Percentiles rank a stretch among this genome's conserved stretches.
phyloP scores from a whole-genome alignment of 768 basidiomycete species.

The Leccinum ochraceum region DNA sequence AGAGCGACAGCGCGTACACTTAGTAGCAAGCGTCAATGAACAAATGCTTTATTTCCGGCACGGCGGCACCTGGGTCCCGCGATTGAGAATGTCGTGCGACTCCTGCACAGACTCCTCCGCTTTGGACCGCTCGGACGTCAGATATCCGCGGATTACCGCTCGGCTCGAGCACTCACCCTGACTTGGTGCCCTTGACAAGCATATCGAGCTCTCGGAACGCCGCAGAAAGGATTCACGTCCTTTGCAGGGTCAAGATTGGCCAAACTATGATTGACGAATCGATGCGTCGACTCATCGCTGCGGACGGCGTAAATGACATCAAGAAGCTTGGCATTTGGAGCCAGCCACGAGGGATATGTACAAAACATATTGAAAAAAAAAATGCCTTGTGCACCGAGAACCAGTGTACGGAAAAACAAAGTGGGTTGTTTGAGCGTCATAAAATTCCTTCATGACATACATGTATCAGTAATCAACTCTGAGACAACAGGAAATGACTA shows the following conservation, averaged over 20 bases:
- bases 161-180: slow-evolving; percentile 53
- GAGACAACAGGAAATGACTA: slow-evolving; percentile 5
- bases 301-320: slow-evolving; percentile 92
- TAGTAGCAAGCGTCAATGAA: slow-evolving; percentile 5
- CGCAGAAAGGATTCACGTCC: slow-evolving; percentile 81
- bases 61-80: slow-evolving; percentile 17
- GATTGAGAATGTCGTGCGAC: slow-evolving; percentile 55
- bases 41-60: slow-evolving; percentile 30
- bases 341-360: slow-evolving; percentile 46
- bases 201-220: slow-evolving; percentile 88
- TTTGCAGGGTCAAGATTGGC: slow-evolving; percentile 76
- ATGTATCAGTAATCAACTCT: slow-evolving; percentile 16
- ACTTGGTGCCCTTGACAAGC: slow-evolving; percentile 72
- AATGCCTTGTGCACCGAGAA: slow-evolving; percentile 88
- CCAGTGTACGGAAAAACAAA: slow-evolving; percentile 73
- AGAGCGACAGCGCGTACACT: not conserved
- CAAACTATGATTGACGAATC: slow-evolving; percentile 95
- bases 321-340: slow-evolving; percentile 68
- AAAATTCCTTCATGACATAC: slow-evolving; percentile 68
- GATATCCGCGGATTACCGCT: slow-evolving; percentile 16
- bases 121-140: slow-evolving; percentile 60
- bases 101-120: slow-evolving; percentile 63
- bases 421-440: slow-evolving; percentile 88
- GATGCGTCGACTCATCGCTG: slow-evolving; percentile 90
- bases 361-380: slow-evolving; percentile 88